A percentile compares a stretch with the other conserved stretches of the same genome.
These are phyloP conservation scores for Cicer chorassanicum DNA, from an alignment of 306 rosid genomes.

Conservation along the genomic window DNA sequence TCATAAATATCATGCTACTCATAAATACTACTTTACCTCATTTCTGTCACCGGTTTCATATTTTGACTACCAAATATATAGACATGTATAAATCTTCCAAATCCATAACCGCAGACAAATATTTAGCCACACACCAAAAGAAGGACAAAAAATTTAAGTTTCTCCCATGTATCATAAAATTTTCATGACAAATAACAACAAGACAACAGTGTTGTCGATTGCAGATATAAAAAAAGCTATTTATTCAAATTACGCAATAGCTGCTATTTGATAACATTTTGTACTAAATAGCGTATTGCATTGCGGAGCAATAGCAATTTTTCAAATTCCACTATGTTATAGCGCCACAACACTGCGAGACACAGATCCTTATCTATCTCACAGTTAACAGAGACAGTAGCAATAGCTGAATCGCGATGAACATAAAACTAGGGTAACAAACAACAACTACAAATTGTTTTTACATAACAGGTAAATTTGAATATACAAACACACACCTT, in stretches of 20 bases:
- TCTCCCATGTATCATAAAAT: conserved; percentile 5
- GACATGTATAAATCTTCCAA: background rate
- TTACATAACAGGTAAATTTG: conserved; percentile 3
- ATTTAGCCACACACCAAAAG: conserved; percentile 4
- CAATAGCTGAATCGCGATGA: background rate
- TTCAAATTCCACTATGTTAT: too few relatives aligned
- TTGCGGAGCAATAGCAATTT: too few relatives aligned
- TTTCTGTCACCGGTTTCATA: background rate
- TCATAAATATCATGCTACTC: conserved; percentile 21
- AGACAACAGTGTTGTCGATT: too few relatives aligned
- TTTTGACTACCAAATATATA: background rate
- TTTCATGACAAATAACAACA: conserved; percentile 17
- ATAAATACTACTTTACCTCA: background rate
- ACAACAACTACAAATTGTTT: conserved; percentile 6
- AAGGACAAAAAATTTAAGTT: background rate
- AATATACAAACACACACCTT: conserved; percentile 49
- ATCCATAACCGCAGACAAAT: background rate
- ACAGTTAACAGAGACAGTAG: background rate
- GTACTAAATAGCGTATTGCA: too few relatives aligned
- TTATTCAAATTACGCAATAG: too few relatives aligned
- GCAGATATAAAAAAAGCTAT: too few relatives aligned
- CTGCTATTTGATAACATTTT: too few relatives aligned
- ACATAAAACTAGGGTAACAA: background rate
- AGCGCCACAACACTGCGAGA: background rate
- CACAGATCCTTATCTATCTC: background rate